These are phyloP conservation scores for Rhodotorula sp. DNA, from an alignment of 1,284 basidiomycete genomes.

Conservation along the genomic window DNA sequence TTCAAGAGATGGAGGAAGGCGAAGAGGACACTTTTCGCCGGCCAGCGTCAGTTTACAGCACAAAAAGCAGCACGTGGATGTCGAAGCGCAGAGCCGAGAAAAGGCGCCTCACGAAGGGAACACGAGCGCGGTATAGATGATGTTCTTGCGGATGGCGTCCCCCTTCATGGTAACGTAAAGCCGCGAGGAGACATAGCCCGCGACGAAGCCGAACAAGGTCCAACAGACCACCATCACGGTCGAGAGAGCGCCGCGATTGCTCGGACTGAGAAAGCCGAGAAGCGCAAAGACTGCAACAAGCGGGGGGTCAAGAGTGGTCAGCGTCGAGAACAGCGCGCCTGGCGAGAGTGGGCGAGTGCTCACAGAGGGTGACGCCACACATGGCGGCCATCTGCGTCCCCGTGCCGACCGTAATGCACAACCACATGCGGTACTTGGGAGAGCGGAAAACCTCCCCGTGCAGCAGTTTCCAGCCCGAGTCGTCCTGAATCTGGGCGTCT, in stretches of 20 bases:
- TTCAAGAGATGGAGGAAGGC: conserved; percentile 78
- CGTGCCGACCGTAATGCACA: conserved; percentile 85
- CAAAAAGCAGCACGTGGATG: background rate
- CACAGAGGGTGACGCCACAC: conserved; percentile 81
- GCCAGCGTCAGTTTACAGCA: background rate
- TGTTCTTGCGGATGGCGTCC: conserved; percentile 72
- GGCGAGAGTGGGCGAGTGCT: conserved; percentile 30
- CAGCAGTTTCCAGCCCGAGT: conserved; percentile 96
- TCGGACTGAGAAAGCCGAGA: conserved; percentile 95
- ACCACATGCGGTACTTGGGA: conserved; percentile 71
- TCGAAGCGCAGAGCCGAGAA: background rate
- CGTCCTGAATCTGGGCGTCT: conserved; percentile 62
- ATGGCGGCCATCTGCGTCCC: conserved; percentile 86
- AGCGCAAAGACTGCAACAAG: conserved; percentile 82
- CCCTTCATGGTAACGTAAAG: conserved; percentile 82
- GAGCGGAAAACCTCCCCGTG: conserved; percentile 94
- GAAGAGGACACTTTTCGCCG: conserved; percentile 64
- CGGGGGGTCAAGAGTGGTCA: background rate
- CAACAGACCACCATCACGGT: conserved; percentile 96
- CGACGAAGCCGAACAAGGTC: conserved; percentile 82
- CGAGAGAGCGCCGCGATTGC: conserved; percentile 88
- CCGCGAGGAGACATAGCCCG: conserved; percentile 84
- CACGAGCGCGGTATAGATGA: conserved; percentile 80
- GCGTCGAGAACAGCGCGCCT: background rate
- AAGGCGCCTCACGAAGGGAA: conserved; percentile 69